A percentile compares a stretch with the other conserved stretches of the same genome.
phyloP scores from a whole-genome alignment of 768 basidiomycete species.

The Saitozyma sp. region DNA sequence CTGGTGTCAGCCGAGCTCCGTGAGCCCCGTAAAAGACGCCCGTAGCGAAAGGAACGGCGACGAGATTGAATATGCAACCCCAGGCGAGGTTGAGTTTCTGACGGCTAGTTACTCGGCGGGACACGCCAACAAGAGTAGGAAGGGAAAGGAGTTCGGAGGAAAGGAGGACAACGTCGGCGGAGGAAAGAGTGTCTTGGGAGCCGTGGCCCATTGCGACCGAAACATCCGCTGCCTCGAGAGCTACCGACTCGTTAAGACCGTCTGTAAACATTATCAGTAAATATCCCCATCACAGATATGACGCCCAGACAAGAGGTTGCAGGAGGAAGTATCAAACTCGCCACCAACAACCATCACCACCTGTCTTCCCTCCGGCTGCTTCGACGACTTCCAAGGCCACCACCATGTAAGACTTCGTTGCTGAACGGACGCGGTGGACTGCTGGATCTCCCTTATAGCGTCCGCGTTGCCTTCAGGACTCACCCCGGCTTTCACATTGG shows the following conservation, averaged over 20 bases:
- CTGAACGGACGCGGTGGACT: neutral
- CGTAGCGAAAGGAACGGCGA: constrained; percentile 72
- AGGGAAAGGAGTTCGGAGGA: constrained; percentile 60
- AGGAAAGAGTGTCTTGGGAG: constrained; percentile 30
- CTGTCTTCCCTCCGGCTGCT: neutral
- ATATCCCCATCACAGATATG: too few species aligned
- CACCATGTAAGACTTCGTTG: neutral
- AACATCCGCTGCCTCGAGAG: constrained; percentile 63
- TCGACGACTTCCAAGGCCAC: too few species aligned
- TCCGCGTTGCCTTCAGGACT: constrained; percentile 76
- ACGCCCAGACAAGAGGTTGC: neutral
- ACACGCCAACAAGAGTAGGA: constrained; percentile 65
- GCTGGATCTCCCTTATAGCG: constrained; percentile 32
- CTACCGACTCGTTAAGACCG: constrained; percentile 65
- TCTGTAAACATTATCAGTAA: constrained; percentile 51
- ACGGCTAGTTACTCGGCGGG: constrained; percentile 64
- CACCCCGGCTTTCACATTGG: constrained; percentile 74
- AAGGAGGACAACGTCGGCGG: constrained; percentile 68
- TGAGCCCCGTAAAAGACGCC: constrained; percentile 69
- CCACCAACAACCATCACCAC: constrained; percentile 39
- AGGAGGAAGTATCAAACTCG: constrained; percentile 13
- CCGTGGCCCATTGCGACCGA: constrained; percentile 59
- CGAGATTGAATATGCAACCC: constrained; percentile 54
- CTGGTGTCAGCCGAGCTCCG: constrained; percentile 64
- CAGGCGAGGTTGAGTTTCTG: constrained; percentile 71